These are phyloP conservation scores for Suhomyces prunicola DNA, from an alignment of 805 yeast genomes.

Conservation along the genomic window DNA sequence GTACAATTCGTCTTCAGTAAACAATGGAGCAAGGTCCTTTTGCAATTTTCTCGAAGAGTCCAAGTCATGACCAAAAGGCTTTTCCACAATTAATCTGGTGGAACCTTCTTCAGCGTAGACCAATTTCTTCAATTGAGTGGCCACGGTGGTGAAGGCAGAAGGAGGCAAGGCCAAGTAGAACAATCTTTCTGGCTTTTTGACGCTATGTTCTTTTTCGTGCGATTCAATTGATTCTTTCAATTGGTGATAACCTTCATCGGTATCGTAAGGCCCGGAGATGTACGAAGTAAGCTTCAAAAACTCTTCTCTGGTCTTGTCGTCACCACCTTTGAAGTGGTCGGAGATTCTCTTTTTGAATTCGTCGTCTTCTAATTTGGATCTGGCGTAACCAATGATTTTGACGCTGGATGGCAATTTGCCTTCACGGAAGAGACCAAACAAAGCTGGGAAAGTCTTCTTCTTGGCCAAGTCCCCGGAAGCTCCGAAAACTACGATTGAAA, in stretches of 20 bases:
- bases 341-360: conserved; percentile 68
- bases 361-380: conserved; percentile 66
- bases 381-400: conserved; percentile 86
- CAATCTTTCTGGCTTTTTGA: conserved; percentile 65
- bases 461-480: conserved; percentile 95
- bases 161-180: conserved; percentile 96
- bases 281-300: conserved; percentile 69
- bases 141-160: conserved; percentile 79
- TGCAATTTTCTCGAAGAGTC: conserved; percentile 76
- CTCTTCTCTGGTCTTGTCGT: conserved; percentile 46
- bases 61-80: conserved; percentile 95
- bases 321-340: conserved; percentile 56
- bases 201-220: conserved; percentile 51
- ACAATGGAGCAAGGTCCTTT: conserved; percentile 73
- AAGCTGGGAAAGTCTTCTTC: conserved; percentile 90
- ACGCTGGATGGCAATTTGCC: conserved; percentile 71
- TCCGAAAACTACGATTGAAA: conserved; percentile 80
- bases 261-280: conserved; percentile 76
- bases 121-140: conserved; percentile 63
- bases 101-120: conserved; percentile 66
- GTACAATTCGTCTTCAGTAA: conserved; percentile 86
- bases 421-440: conserved; percentile 65
- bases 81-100: conserved; percentile 84
- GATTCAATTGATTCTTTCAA: conserved; percentile 54
- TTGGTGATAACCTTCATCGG: conserved; percentile 64